Conservation (phyloP, 768 basidiomycete genomes). For the Xerocomellus amylosporus region DNA sequence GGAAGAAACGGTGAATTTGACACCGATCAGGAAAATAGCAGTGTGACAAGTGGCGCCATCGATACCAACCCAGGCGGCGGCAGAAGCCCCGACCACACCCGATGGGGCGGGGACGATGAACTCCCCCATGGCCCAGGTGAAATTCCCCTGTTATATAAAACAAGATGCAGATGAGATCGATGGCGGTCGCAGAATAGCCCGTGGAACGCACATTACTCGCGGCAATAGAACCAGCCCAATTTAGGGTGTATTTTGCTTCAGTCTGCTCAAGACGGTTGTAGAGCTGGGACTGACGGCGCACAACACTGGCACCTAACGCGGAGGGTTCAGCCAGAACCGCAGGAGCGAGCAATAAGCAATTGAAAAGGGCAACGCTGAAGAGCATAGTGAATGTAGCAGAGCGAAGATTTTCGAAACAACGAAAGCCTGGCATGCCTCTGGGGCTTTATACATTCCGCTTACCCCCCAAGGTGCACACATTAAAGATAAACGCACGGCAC, state of each 20-base stretch:
- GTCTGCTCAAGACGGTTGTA: background rate
- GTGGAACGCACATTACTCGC: background rate
- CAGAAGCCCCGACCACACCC: background rate
- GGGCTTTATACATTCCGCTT: background rate
- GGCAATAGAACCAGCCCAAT: too few species aligned
- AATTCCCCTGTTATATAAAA: constrained; percentile 1
- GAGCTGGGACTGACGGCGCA: background rate
- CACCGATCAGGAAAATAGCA: background rate
- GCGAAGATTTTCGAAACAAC: background rate
- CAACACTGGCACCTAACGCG: background rate
- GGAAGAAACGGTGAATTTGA: background rate
- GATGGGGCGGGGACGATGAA: constrained; percentile 2
- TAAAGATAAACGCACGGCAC: too few species aligned
- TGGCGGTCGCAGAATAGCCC: background rate
- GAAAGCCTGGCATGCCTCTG: background rate
- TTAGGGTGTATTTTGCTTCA: background rate
- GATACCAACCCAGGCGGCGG: constrained; percentile 13
- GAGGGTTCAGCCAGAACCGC: background rate
- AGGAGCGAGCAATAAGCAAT: background rate
- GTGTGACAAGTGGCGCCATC: background rate
- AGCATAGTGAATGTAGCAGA: background rate
- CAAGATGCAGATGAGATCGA: background rate
- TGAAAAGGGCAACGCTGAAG: background rate
- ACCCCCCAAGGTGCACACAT: too few species aligned
- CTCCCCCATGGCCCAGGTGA: constrained; percentile 4